Conservation (phyloP, 208 protist genomes). For the Endotrypanum monterogeii region DNA sequence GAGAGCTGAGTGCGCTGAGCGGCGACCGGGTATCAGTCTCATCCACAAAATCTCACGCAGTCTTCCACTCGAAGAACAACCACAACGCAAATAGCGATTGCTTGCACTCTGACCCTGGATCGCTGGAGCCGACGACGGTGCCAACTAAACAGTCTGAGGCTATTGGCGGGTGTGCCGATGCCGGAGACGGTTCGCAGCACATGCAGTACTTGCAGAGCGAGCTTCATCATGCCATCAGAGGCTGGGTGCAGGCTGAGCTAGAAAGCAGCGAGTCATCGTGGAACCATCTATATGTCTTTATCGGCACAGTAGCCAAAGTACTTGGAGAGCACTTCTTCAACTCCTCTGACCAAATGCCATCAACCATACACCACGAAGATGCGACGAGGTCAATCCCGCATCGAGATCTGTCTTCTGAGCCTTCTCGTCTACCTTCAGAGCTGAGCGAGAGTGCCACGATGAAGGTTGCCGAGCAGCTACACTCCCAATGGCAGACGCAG, state of each 20-base stretch:
- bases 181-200: not conserved
- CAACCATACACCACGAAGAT: not conserved
- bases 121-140: not conserved
- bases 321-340: slow-evolving; percentile 55
- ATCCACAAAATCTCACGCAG: not conserved
- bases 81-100: not conserved
- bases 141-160: not conserved
- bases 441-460: slow-evolving; percentile 33
- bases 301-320: slow-evolving; percentile 25
- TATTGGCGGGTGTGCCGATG: not conserved
- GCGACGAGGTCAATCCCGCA: not conserved
- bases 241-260: slow-evolving; percentile 44
- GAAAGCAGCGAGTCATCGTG: slow-evolving; percentile 28
- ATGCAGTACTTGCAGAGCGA: slow-evolving; percentile 35
- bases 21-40: not conserved
- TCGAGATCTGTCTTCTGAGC: not conserved
- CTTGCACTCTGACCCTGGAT: not conserved
- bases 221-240: slow-evolving; percentile 33
- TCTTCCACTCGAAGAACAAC: not conserved
- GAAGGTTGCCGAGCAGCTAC: slow-evolving; percentile 37
- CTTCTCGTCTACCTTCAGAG: slow-evolving; percentile 15
- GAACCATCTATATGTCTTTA: slow-evolving; percentile 36
- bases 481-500: slow-evolving; percentile 40
- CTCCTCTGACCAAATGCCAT: not conserved
- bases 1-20: slow-evolving; percentile 21